Evolutionary conservation across 441 rosid species (phyloP), one percentile per base, ranked within the genome.

Genomic region (Breynia disticha): DNA sequence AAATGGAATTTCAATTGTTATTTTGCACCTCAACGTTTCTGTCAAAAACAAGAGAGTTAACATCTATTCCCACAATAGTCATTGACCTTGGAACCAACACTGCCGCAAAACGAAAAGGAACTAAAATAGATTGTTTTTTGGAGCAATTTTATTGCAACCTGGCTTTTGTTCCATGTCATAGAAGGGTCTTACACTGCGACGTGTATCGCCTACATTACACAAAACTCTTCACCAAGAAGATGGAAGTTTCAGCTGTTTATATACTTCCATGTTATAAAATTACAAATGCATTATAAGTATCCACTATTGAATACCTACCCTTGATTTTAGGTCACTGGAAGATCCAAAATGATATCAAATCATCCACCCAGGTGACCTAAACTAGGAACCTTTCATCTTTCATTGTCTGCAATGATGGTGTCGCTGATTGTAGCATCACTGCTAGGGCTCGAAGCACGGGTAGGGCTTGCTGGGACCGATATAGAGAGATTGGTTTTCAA

Each of bases 381-480:
- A 28, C 5, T 9, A 46, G 53, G 54, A 52, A 60, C 41, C 19
- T 47, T 71, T 62, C 65, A 41, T 46, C 59, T 32, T 55, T 56
- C 35, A 9, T 2, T 28, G 35, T 62, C 65, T 16, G 54, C 42
- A 55, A 54, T 44, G 48, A 52, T 54, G 61, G 70, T 62, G 62
- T 76, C 82, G 39, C 79, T 82, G 63, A 78, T 71, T 17, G 87
- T 87, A 3, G 87, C 71, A 37, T 82, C 82, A 16, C 81, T 81
- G 66, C 80, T 69, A 69, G 67, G 61, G 67, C 81, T 70, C 38
- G 62, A 52, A 59, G 55, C 57, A 45, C 64, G 58, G 45, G 61
- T 62, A 41, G 68, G 69, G 54, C 57, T 59, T 49, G 67, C 65
- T 50, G 79, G 58, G 20, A 68, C 46, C 2, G 81, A 55, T 51